Conservation (phyloP, 441 rosid genomes). For the Geranium incanum region DNA sequence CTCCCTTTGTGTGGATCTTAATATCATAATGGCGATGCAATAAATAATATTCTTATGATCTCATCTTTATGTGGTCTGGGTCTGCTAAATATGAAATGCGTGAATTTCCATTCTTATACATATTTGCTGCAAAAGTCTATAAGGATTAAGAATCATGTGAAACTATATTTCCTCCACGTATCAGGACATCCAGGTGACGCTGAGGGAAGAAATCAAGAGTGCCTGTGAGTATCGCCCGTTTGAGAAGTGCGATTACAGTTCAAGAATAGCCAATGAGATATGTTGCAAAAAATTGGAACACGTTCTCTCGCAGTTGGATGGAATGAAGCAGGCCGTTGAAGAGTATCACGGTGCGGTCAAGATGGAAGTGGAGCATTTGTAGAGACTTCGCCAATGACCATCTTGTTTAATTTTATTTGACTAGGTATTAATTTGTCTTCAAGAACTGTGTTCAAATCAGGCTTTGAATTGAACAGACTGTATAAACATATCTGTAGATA, state of each 20-base stretch:
- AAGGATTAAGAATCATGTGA: background rate
- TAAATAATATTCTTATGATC: too few relatives aligned
- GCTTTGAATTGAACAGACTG: background rate
- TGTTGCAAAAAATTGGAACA: constrained; percentile 65
- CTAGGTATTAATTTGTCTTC: background rate
- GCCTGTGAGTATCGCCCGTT: constrained; percentile 93
- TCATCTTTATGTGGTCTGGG: too few relatives aligned
- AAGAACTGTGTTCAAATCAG: background rate
- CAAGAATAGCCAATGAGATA: constrained; percentile 73
- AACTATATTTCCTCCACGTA: background rate
- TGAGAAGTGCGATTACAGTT: constrained; percentile 87
- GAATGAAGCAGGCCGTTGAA: constrained; percentile 20
- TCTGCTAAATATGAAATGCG: too few relatives aligned
- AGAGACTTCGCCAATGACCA: background rate
- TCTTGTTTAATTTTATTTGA: too few relatives aligned
- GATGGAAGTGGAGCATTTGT: background rate
- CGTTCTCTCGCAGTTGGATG: constrained; percentile 52
- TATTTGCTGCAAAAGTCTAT: background rate
- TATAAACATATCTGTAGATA: too few relatives aligned
- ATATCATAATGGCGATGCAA: background rate
- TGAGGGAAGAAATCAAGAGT: constrained; percentile 88
- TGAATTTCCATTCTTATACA: background rate
- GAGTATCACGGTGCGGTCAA: constrained; percentile 14
- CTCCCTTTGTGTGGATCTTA: background rate
- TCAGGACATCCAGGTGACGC: constrained; percentile 74